phyloP scores from a whole-genome alignment of 2,329 filamentous ascomycete genomes.

The Stagonosporopsis vannaccii region DNA sequence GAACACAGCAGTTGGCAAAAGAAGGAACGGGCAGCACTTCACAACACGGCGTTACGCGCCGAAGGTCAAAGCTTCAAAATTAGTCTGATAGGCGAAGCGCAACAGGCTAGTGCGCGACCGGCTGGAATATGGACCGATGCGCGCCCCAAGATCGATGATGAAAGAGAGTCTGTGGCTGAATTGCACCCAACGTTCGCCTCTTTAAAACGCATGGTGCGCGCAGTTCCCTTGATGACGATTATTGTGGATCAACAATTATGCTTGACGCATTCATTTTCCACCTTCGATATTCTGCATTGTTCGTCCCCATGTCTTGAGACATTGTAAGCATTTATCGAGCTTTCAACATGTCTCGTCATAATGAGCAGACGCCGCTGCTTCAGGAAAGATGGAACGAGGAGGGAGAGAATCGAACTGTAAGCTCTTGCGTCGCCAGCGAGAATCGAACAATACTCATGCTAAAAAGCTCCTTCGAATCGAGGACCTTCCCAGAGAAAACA shows the following conservation, averaged over 20 bases:
- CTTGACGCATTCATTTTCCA: slow-evolving; percentile 10
- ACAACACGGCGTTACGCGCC: not conserved
- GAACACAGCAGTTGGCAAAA: too few species aligned
- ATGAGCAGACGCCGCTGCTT: slow-evolving; percentile 53
- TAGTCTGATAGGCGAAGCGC: not conserved
- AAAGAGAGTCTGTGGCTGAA: slow-evolving; percentile 8
- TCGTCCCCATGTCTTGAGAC: not conserved
- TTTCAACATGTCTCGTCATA: slow-evolving; percentile 30
- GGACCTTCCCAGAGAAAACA: slow-evolving; percentile 49
- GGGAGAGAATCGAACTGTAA: slow-evolving; percentile 44
- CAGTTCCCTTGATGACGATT: slow-evolving; percentile 14
- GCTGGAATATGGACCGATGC: slow-evolving; percentile 9
- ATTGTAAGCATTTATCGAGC: not conserved
- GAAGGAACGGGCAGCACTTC: too few species aligned
- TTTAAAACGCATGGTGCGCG: slow-evolving; percentile 1
- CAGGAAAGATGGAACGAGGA: slow-evolving; percentile 38
- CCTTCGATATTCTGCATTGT: not conserved
- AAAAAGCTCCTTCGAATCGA: slow-evolving; percentile 29
- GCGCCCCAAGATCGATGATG: slow-evolving; percentile 14
- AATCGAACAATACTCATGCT: slow-evolving; percentile 1
- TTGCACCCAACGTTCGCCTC: slow-evolving; percentile 4
- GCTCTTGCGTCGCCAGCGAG: slow-evolving; percentile 25
- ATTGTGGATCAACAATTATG: slow-evolving; percentile 7
- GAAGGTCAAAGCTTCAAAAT: not conserved
- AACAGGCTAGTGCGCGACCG: not conserved